A percentile compares a stretch with the other conserved stretches of the same genome.
These are phyloP conservation scores for Arxiozyma slooffiae DNA, from an alignment of 1,139 yeast species.

Conservation along the genomic window DNA sequence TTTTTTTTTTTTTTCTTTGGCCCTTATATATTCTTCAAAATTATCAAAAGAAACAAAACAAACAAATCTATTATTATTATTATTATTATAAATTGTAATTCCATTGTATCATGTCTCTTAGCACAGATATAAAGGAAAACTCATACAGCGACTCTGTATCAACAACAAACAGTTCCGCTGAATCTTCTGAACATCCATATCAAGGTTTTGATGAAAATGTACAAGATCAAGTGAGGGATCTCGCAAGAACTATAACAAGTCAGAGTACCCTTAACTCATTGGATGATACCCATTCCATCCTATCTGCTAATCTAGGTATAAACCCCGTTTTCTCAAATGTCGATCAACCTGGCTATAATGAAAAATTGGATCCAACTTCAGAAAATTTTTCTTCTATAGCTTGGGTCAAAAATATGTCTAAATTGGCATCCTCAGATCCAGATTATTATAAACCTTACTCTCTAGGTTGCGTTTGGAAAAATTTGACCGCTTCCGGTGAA, in stretches of 20 bases:
- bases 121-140: constrained; percentile 3
- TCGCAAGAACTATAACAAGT: constrained; percentile 12
- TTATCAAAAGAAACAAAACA: no score
- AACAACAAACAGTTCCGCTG: constrained; percentile 5
- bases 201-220: constrained; percentile 15
- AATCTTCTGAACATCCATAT: constrained; percentile 10
- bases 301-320: constrained; percentile 6
- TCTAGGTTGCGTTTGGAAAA: constrained; percentile 59
- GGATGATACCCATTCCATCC: constrained; percentile 3
- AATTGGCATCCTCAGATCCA: constrained; percentile 46
- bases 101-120: background rate
- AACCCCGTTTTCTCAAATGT: constrained; percentile 18
- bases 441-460: constrained; percentile 56
- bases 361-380: constrained; percentile 44
- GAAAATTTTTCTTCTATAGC: constrained; percentile 50
- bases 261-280: constrained; percentile 1
- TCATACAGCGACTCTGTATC: constrained; percentile 1
- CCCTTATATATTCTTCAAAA: no score
- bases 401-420: constrained; percentile 67
- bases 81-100: background rate
- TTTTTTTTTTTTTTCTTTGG: no score
- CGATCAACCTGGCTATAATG: constrained; percentile 31
- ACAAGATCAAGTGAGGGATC: constrained; percentile 9
- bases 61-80: background rate
- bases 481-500: constrained; percentile 63